Base-by-base conservation (phyloP, 768 basidiomycete genomes). In the Lactifluus hygrophoroides region DNA sequence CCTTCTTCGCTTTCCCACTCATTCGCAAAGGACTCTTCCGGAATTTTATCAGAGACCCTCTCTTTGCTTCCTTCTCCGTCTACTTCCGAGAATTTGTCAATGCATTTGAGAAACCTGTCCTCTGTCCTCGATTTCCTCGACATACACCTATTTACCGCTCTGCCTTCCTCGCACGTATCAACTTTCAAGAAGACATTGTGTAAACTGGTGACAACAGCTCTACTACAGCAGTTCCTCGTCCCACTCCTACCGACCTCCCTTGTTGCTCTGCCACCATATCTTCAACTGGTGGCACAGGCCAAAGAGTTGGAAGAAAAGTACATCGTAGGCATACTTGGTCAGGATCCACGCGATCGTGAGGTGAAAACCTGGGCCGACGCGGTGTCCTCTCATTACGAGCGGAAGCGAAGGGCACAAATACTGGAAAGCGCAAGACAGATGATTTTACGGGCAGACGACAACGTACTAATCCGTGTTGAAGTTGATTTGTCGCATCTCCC, bases 341-440 rank as follows among this genome's bases (percentile, higher is more conserved):
- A 76, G 54, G 77, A 76, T 21, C 55, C 63, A 13, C 71, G 72
- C 5, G 82, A 84, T 45, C 73, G 73, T 25, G 72, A 82, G 7
- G 79, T 94, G 55, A 78, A 80, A 65, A 65, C 71, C 6, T 95
- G 93, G 89, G 80, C 78, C 3, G 78, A 84, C 49, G 79, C 81
- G 4, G 76, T 90, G 11, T 78, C 81, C 17, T 71, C 76, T 3
- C 88, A 91, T 69, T 95, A 93, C 69, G 92, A 93, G 68, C 81
- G 82, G 59, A 82, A 85, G 64, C 72, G 91, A 65, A 77, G 92
- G 14, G 72, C 80, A 34, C 74, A 76, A 51, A 80, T 93, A 45
- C 75, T 92, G 6, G 83, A 88, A 42, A 70, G 71, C n/a, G 77
- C 81, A 14, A 76, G 91, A 56, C 65, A 65, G 16, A 74, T 84